Conservation (phyloP, 2,329 filamentous ascomycete genomes). For the Davidsoniella eucalypti region DNA sequence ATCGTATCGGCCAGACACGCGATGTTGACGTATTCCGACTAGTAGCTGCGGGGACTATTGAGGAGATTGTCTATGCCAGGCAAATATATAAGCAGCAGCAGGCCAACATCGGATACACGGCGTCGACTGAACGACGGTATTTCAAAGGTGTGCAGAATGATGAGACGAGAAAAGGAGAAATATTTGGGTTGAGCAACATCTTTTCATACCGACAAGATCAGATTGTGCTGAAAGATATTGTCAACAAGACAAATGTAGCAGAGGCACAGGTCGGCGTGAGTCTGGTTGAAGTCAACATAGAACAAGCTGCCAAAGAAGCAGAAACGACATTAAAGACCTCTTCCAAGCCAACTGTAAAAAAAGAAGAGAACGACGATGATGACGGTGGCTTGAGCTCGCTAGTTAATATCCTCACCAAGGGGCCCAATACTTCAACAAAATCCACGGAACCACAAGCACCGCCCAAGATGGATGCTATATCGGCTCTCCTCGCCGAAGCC, state of each 20-base stretch:
- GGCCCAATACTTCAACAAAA: no score
- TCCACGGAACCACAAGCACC: constrained; percentile 24
- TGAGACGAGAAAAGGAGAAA: constrained; percentile 69
- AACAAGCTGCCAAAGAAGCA: constrained; percentile 39
- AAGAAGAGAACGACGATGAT: constrained; percentile 44
- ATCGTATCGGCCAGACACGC: constrained; percentile 80
- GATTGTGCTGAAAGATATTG: constrained; percentile 77
- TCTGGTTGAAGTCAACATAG: constrained; percentile 60
- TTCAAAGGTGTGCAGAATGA: constrained; percentile 88
- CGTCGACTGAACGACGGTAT: constrained; percentile 80
- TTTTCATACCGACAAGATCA: constrained; percentile 68
- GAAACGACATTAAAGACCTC: constrained; percentile 25
- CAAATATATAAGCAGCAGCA: constrained; percentile 99
- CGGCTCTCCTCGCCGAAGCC: constrained; percentile 73
- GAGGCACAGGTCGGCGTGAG: constrained; percentile 76
- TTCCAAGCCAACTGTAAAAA: constrained; percentile 17
- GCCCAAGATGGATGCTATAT: constrained; percentile 54
- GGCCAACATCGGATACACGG: constrained; percentile 92
- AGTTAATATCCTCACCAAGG: no score
- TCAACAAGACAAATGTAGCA: constrained; percentile 95
- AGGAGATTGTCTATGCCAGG: constrained; percentile 91
- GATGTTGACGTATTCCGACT: constrained; percentile 94
- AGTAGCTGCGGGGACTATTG: constrained; percentile 79
- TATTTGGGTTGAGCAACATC: constrained; percentile 80
- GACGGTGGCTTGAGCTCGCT: constrained; percentile 28